Percentiles rank a stretch among this genome's conserved stretches.
These are phyloP conservation scores for Picocystis sp. DNA, from an alignment of 163 green algal genomes.

Conservation along the genomic window DNA sequence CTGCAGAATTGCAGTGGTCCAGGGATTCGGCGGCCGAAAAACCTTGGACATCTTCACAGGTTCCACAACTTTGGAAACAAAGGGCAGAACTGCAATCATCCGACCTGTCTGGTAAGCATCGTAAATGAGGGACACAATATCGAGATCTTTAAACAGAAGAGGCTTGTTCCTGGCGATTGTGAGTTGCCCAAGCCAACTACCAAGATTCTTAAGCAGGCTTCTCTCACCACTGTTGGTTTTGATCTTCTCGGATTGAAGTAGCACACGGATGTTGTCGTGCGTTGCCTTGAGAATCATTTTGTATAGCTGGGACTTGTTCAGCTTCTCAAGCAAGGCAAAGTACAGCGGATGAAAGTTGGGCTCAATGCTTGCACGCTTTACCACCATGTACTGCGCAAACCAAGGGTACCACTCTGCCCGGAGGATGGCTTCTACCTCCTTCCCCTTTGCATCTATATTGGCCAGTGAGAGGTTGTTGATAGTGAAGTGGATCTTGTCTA, in stretches of 20 bases:
- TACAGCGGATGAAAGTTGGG: conserved; percentile 91
- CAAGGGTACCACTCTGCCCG: conserved; percentile 48
- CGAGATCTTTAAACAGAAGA: conserved; percentile 74
- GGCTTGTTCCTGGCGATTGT: conserved; percentile 80
- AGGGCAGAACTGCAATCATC: conserved; percentile 89
- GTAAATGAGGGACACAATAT: conserved; percentile 74
- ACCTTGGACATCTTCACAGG: conserved; percentile 54
- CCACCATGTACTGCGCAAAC: conserved; percentile 93
- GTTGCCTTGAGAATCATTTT: conserved; percentile 53
- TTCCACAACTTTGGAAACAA: conserved; percentile 87
- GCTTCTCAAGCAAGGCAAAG: conserved; percentile 52
- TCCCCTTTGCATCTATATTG: conserved; percentile 65
- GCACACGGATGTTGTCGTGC: conserved; percentile 60
- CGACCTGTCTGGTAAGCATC: conserved; percentile 49
- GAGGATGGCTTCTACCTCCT: conserved; percentile 45
- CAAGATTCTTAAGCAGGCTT: conserved; percentile 91
- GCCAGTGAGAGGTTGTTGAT: conserved; percentile 85
- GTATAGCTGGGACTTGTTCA: conserved; percentile 37
- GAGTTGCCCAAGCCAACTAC: conserved; percentile 79
- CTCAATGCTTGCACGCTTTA: conserved; percentile 68
- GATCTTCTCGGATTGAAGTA: conserved; percentile 28
- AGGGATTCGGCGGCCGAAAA: conserved; percentile 87
- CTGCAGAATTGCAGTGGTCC: conserved; percentile 70
- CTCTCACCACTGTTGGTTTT: conserved; percentile 67
- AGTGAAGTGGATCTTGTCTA: conserved; percentile 63